Evolutionary conservation across 2,329 filamentous ascomycete species (phyloP), one percentile per base, ranked within the genome.

Genomic region (Alternaria tenuissima): DNA sequence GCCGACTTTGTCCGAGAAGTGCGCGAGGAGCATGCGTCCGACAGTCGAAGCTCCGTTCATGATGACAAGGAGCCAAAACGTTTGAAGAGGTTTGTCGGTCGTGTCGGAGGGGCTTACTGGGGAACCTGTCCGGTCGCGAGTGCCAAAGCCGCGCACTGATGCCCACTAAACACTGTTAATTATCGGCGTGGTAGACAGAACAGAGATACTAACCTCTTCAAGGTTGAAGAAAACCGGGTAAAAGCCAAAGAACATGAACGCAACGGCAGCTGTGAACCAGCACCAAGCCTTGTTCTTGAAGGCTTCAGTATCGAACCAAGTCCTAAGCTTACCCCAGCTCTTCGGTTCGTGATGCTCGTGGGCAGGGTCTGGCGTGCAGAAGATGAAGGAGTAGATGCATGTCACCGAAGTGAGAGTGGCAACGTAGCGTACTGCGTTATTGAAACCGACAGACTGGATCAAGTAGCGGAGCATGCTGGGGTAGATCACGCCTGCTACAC

Each of bases 201-300:
- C 2, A 36, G 14, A 18, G 11, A 12, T 24, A 68, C 73, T 61
- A 69, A 79, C 78, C 70, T 84, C 83, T 68, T 84, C 82, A 30
- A 85, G 78, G 61, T 83, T 84, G 76, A 85, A 85, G 73, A 84
- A 84, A 20, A 85, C 73, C 3, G 81, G 79, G 61, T 85, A 85
- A 68, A 84, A 85, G 22, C 83, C 83, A 49, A 84, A 78, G 75
- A 84, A 85, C 47, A 84, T 73, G 62, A 82, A 81, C 2, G 78
- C 75, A n/a, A 84, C 79, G 5, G 78, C 74, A 2, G 78, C 79
- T 22, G 78, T 79, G 61, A 83, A 81, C 75, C 79, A 83, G 55
- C 69, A 72, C 64, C 80, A 85, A 3, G 81, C 70, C 22, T 70
- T 72, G 69, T 82, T 80, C 32, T 65, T 66, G 67, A 84, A 81